A percentile compares a stretch with the other conserved stretches of the same genome.
Evolutionary conservation across 495 filamentous ascomycete genomes (phyloP).

Genomic region (Clohesyomyces aquaticus): DNA sequence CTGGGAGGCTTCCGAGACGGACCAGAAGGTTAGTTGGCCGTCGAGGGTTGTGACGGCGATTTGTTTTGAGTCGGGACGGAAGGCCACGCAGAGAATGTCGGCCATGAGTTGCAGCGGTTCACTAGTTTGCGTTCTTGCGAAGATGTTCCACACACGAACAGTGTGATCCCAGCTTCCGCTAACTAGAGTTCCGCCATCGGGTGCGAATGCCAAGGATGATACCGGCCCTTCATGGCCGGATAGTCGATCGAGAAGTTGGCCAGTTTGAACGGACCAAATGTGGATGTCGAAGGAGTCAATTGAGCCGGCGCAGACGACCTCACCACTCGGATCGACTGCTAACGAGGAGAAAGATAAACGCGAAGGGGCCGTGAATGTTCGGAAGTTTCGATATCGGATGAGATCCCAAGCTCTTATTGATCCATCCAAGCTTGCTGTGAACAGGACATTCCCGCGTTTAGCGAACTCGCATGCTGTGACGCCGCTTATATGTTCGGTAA

Average conservation of each 20-base stretch:
- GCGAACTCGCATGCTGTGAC: conserved; percentile 96
- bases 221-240: conserved; percentile 94
- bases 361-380: conserved; percentile 92
- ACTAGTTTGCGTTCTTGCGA: conserved; percentile 88
- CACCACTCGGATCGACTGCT: conserved; percentile 94
- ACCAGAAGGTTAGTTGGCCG: conserved; percentile 95
- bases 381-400: conserved; percentile 93
- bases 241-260: conserved; percentile 87
- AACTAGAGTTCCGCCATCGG: conserved; percentile 77
- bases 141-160: conserved; percentile 93
- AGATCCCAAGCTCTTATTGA: conserved; percentile 96
- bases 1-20: conserved; percentile 82
- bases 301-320: conserved; percentile 93
- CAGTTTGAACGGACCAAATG: conserved; percentile 97
- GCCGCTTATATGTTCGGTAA: conserved; percentile 93
- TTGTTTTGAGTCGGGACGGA: conserved; percentile 88
- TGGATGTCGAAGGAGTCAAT: conserved; percentile 96
- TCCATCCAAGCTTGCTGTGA: conserved; percentile 91
- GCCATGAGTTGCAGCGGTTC: conserved; percentile 89
- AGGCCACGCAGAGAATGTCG: conserved; percentile 83
- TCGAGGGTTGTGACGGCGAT: conserved; percentile 90
- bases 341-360: conserved; percentile 89
- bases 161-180: conserved; percentile 96
- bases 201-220: conserved; percentile 81
- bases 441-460: conserved; percentile 90